Evolutionary conservation across 495 filamentous ascomycete species (phyloP).

Genomic region (Penicillium tannophilum): DNA sequence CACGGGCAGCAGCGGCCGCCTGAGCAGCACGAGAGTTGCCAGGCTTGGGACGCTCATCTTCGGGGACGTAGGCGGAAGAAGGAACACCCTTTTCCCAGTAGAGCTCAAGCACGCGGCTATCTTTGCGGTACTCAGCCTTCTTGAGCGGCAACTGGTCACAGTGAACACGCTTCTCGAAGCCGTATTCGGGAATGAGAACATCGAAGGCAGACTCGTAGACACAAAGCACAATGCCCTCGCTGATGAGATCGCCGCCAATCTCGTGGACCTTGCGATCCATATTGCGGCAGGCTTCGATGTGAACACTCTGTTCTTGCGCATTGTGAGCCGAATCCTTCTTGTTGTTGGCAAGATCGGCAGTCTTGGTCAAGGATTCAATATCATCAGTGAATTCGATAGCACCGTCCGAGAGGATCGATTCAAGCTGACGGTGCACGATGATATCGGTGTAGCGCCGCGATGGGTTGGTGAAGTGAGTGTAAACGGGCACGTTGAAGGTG

Average conservation of each 20-base stretch:
- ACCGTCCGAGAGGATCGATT: conserved; percentile 80
- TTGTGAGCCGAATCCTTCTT: conserved; percentile 99
- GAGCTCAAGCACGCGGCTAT: conserved; percentile 86
- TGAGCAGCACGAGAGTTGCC: conserved; percentile 60
- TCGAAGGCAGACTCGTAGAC: conserved; percentile 99
- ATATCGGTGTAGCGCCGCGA: conserved; percentile 94
- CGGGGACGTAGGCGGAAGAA: conserved; percentile 92
- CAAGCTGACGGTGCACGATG: conserved; percentile 93
- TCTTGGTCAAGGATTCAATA: conserved; percentile 84
- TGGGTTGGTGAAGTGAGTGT: conserved; percentile 97
- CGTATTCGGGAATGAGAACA: conserved; percentile 96
- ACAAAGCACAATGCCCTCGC: conserved; percentile 93
- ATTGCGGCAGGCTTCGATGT: conserved; percentile 93
- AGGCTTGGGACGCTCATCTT: conserved; percentile 92
- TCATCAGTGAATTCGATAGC: conserved; percentile 87
- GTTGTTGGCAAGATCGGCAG: conserved; percentile 92
- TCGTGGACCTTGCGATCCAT: conserved; percentile 89
- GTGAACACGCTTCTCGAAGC: conserved; percentile 98
- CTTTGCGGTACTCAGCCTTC: conserved; percentile 98
- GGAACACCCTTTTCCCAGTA: conserved; percentile 99
- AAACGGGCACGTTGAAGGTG: conserved; percentile 87
- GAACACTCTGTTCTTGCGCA: conserved; percentile 97
- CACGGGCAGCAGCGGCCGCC: conserved; percentile 72
- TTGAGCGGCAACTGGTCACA: conserved; percentile 97
- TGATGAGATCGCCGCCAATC: conserved; percentile 88